phyloP scores from a whole-genome alignment of 2,329 filamentous ascomycete genomes.

The Colletotrichum sp. region DNA sequence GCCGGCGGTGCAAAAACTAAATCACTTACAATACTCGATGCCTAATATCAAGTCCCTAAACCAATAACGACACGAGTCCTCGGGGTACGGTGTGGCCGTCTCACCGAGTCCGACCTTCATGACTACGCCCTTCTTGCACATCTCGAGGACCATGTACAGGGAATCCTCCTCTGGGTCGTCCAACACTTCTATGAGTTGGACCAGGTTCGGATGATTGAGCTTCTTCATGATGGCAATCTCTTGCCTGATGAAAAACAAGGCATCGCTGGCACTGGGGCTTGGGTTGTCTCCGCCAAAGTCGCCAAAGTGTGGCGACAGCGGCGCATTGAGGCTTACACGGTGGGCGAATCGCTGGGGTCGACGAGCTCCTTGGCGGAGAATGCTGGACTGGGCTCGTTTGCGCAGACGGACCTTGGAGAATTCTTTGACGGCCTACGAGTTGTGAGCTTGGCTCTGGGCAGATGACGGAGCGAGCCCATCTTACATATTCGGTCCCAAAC shows the following conservation, averaged over 20 bases:
- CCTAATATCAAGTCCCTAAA: slow-evolving; percentile 94
- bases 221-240: slow-evolving; percentile 99
- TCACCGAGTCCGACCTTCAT: slow-evolving; percentile 96
- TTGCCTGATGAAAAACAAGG: slow-evolving; percentile 87
- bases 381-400: slow-evolving; percentile 88
- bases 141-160: slow-evolving; percentile 97
- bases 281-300: slow-evolving; percentile 11
- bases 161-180: slow-evolving; percentile 97
- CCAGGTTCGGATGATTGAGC: slow-evolving; percentile 91
- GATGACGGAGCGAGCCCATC: slow-evolving; percentile 32
- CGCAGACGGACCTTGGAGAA: slow-evolving; percentile 93
- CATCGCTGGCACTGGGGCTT: slow-evolving; percentile 28
- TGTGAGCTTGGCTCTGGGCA: slow-evolving; percentile 20
- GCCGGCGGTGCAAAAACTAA: not conserved
- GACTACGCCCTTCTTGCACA: slow-evolving; percentile 97
- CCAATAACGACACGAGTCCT: slow-evolving; percentile 86
- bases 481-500: slow-evolving; percentile 90
- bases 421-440: slow-evolving; percentile 84
- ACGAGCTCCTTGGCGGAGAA: slow-evolving; percentile 64
- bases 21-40: slow-evolving; percentile 82
- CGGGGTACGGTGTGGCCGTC: slow-evolving; percentile 78
- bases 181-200: slow-evolving; percentile 89
- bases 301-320: slow-evolving; percentile 28
- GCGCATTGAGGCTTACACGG: slow-evolving; percentile 31
- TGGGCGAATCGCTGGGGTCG: slow-evolving; percentile 46